These are phyloP conservation scores for Coniferiporia sulphurascens DNA, from an alignment of 1,284 basidiomycete genomes.

Conservation along the genomic window DNA sequence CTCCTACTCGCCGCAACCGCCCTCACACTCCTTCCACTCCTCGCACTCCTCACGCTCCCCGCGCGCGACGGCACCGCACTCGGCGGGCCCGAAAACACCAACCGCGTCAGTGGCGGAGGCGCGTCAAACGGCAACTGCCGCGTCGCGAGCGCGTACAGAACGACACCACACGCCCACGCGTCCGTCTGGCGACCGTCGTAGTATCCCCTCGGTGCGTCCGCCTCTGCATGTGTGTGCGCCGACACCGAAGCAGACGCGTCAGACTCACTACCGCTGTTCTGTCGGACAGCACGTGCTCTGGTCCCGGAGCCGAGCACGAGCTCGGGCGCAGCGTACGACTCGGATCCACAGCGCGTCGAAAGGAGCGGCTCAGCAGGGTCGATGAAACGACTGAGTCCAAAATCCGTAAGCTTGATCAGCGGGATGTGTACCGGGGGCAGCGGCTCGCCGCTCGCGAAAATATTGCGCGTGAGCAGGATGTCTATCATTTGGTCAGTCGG, in stretches of 20 bases:
- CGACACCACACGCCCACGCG: slow-evolving; percentile 85
- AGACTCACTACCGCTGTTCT: slow-evolving; percentile 18
- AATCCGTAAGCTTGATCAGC: slow-evolving; percentile 86
- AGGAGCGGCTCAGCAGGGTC: slow-evolving; percentile 65
- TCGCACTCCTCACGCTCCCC: slow-evolving; percentile 18
- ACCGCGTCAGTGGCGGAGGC: slow-evolving; percentile 22
- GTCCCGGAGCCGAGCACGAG: slow-evolving; percentile 54
- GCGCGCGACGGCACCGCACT: slow-evolving; percentile 16
- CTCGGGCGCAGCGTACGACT: slow-evolving; percentile 90
- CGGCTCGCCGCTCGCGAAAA: slow-evolving; percentile 39
- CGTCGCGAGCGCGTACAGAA: slow-evolving; percentile 71
- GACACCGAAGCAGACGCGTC: neutral
- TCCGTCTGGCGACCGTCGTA: slow-evolving; percentile 90
- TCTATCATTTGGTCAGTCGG: slow-evolving; percentile 25
- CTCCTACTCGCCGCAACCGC: slow-evolving; percentile 27
- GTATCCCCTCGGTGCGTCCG: slow-evolving; percentile 35
- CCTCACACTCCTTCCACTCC: slow-evolving; percentile 8
- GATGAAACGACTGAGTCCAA: slow-evolving; percentile 86
- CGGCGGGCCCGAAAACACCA: slow-evolving; percentile 4
- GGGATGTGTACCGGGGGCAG: slow-evolving; percentile 43
- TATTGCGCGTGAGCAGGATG: slow-evolving; percentile 53
- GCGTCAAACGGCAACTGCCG: slow-evolving; percentile 61
- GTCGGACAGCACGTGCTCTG: neutral
- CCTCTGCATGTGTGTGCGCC: neutral
- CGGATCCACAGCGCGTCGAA: slow-evolving; percentile 85